A percentile compares a stretch with the other conserved stretches of the same genome.
These are phyloP conservation scores for Lecanicillium sp. DNA, from an alignment of 2,329 filamentous ascomycete species.

Conservation along the genomic window DNA sequence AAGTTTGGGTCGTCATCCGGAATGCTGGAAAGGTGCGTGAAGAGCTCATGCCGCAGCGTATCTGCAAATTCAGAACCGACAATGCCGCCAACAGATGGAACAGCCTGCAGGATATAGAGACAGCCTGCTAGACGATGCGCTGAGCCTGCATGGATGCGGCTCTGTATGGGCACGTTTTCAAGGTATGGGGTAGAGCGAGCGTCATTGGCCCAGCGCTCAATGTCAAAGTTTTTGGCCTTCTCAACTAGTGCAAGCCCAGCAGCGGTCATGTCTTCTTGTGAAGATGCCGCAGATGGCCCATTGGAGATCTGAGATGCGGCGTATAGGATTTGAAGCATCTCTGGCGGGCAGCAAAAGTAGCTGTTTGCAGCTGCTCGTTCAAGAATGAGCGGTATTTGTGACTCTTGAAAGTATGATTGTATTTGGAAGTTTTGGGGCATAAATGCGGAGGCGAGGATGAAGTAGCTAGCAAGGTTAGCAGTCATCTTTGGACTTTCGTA, in stretches of 20 bases:
- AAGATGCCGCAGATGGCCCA: slow-evolving; percentile 15
- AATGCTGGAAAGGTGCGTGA: slow-evolving; percentile 38
- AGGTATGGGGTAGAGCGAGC: slow-evolving; percentile 26
- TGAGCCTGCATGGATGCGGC: slow-evolving; percentile 31
- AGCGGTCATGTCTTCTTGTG: slow-evolving; percentile 20
- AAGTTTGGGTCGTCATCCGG: slow-evolving; percentile 42
- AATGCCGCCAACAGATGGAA: slow-evolving; percentile 20
- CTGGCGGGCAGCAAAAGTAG: slow-evolving; percentile 38
- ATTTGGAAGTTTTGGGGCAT: slow-evolving; percentile 23
- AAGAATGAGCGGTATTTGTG: slow-evolving; percentile 29
- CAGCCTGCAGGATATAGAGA: slow-evolving; percentile 36
- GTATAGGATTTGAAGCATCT: slow-evolving; percentile 35
- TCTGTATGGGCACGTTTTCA: slow-evolving; percentile 24
- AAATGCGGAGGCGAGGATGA: slow-evolving; percentile 38
- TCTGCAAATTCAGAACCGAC: slow-evolving; percentile 21
- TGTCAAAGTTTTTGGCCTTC: slow-evolving; percentile 31
- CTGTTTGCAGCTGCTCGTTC: slow-evolving; percentile 33
- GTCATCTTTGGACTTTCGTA: neutral
- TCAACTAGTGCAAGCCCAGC: slow-evolving; percentile 26
- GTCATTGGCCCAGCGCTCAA: slow-evolving; percentile 31
- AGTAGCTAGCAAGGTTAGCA: slow-evolving; percentile 25
- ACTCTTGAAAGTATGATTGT: slow-evolving; percentile 26
- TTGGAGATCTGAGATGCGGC: slow-evolving; percentile 33
- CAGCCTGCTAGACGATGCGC: slow-evolving; percentile 36
- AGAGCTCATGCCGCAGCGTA: slow-evolving; percentile 35